Evolutionary conservation across 495 filamentous ascomycete genomes (phyloP).

Genomic region (Pyrenula massariospora): DNA sequence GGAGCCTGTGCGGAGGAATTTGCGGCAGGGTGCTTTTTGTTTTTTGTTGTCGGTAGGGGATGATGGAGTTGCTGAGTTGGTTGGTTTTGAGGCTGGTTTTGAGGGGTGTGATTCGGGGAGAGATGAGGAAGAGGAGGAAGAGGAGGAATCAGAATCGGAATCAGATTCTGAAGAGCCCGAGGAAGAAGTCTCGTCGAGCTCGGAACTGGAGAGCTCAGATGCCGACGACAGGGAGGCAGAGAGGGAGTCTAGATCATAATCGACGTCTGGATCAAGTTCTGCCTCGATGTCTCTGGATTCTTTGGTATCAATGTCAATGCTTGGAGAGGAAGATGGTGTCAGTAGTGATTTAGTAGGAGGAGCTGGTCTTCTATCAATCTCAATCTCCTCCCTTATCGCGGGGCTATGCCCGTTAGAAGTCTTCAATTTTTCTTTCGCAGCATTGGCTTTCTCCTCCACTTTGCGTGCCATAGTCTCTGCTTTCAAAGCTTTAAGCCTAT

Average conservation of each 20-base stretch:
- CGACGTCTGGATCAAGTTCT: not conserved
- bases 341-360: not conserved
- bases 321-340: not conserved
- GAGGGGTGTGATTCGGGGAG: no score
- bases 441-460: not conserved
- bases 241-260: not conserved
- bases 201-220: not conserved
- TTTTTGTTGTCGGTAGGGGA: constrained; percentile 11
- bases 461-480: not conserved
- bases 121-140: no score
- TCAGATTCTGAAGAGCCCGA: constrained; percentile 19
- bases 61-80: not conserved
- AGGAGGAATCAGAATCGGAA: not conserved
- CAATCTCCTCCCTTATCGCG: no score
- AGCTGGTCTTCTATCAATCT: no score
- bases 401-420: no score
- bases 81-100: not conserved
- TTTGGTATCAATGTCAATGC: not conserved
- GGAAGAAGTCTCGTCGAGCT: constrained; percentile 15
- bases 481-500: not conserved
- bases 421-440: not conserved
- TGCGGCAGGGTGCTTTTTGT: constrained; percentile 22
- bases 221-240: not conserved
- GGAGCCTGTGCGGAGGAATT: constrained; percentile 32
- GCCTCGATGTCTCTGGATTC: not conserved